phyloP scores from a whole-genome alignment of 1,284 basidiomycete species.

The Rhodotorula sp. region DNA sequence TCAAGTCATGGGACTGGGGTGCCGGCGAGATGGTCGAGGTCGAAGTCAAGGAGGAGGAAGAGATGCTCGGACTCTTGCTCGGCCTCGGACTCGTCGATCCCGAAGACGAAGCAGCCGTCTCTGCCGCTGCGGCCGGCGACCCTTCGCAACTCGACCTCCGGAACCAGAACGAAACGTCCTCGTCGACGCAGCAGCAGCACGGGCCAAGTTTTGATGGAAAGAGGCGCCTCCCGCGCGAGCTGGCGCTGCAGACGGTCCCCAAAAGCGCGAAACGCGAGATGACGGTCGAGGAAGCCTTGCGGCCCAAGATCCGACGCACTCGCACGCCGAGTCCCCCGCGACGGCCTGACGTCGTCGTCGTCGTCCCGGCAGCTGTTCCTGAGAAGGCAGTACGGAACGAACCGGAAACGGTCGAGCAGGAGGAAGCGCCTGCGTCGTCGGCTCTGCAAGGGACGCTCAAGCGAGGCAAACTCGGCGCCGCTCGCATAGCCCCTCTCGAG shows the following conservation, averaged over 20 bases:
- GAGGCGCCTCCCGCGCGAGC: constrained; percentile 1
- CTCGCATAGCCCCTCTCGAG: constrained; percentile 8
- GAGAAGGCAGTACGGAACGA: not conserved
- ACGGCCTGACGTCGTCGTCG: not conserved
- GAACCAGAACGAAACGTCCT: not conserved
- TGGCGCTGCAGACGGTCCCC: constrained; percentile 26
- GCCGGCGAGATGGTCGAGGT: constrained; percentile 31
- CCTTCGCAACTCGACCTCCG: not conserved
- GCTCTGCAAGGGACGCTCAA: constrained; percentile 1
- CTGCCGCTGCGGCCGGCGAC: not conserved
- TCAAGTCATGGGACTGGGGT: constrained; percentile 30
- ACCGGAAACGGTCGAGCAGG: not conserved
- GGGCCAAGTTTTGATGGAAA: constrained; percentile 5
- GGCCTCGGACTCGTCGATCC: constrained; percentile 18
- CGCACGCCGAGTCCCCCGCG: constrained; percentile 4
- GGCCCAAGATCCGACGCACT: constrained; percentile 12
- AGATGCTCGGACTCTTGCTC: constrained; percentile 27
- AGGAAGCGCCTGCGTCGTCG: no score
- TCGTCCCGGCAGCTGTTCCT: not conserved
- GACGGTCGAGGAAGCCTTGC: constrained; percentile 28
- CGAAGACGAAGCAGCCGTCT: not conserved
- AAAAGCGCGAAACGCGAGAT: constrained; percentile 30
- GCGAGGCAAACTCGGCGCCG: constrained; percentile 25
- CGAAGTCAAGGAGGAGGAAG: constrained; percentile 29
- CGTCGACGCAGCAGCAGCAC: not conserved